A percentile compares a stretch with the other conserved stretches of the same genome.
These are phyloP conservation scores for Candida piceae DNA, from an alignment of 805 yeast species.

Conservation along the genomic window DNA sequence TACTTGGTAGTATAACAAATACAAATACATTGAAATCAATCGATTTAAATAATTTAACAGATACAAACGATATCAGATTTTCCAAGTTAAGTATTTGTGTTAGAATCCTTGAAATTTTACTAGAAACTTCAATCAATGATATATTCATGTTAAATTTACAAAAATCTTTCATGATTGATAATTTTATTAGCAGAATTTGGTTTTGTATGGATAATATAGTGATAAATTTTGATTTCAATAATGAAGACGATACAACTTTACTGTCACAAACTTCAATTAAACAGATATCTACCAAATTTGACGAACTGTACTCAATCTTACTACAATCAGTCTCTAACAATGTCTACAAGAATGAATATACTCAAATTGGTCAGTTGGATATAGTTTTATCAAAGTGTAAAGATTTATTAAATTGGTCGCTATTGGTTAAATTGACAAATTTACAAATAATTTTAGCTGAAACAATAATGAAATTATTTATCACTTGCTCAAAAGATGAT, in stretches of 20 bases:
- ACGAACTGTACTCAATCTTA: conserved; percentile 24
- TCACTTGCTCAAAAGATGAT: conserved; percentile 12
- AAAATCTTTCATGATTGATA: conserved; percentile 19
- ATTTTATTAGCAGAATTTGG: conserved; percentile 26
- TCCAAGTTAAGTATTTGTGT: conserved; percentile 24
- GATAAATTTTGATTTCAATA: conserved; percentile 21
- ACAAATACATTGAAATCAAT: conserved; percentile 10
- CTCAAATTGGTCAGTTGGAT: conserved; percentile 15
- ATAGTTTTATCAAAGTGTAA: conserved; percentile 17
- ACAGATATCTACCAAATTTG: conserved; percentile 18
- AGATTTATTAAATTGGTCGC: conserved; percentile 27
- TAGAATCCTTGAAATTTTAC: conserved; percentile 22
- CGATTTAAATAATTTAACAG: conserved; percentile 14
- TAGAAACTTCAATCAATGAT: conserved; percentile 18
- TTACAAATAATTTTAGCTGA: conserved; percentile 25
- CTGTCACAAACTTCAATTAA: conserved; percentile 17
- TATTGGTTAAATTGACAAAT: conserved; percentile 19
- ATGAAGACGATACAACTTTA: conserved; percentile 1
- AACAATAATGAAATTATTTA: conserved; percentile 21
- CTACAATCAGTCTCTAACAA: conserved; percentile 17
- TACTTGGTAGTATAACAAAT: conserved; percentile 25
- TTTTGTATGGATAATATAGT: conserved; percentile 29
- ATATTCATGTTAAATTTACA: conserved; percentile 19
- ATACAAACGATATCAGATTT: conserved; percentile 17
- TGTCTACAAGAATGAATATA: conserved; percentile 14